Base-by-base conservation (phyloP, 768 basidiomycete genomes). In the Mycena latifolia region DNA sequence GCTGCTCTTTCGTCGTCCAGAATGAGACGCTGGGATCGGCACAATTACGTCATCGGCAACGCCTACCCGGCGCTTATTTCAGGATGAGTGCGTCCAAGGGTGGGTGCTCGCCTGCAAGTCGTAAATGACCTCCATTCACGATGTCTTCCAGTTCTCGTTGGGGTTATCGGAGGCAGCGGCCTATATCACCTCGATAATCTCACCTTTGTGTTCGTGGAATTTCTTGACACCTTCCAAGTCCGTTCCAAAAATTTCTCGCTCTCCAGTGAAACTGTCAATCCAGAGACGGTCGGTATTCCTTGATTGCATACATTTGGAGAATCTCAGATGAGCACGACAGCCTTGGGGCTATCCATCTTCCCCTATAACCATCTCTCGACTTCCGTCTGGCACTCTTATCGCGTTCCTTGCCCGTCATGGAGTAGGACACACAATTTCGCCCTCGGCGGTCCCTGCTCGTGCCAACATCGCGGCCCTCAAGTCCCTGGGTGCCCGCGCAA, bases 401-500 rank as follows among this genome's bases (percentile, higher is more conserved):
- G 97, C 97, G 51, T 99, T 99, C 83, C 80, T 98, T 50, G 91
- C 97, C 0, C 90, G 97, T 15, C 97, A 99, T 75, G 96, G 96
- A 18, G 74, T 77, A 22, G 86, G 88, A 8, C 97, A 99, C 80
- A 85, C 80, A 66, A 87, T 95, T 77, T 74, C 85, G 22, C 97
- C 97, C 2, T 92, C 95, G 9, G 76, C 85, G 43, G 92, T 99
- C 5, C 95, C 95, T 45, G 79, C 84, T 0, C 89, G 93, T 55
- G 97, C 97, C 68, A 99, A 98, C 84, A 95, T 98, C 74, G 92
- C 96, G 25, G 97, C 96, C 0, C 86, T 98, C 74, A 98, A 98
- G 79, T 91, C 89, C 43, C 85, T 99, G 67, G 97, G 97, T 46
- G 92, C 94, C 8, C 88, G 90, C 67, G 92, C 89, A 43, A 88